Percentiles rank a stretch among this genome's conserved stretches.
These are phyloP conservation scores for Lasiodiplodia theobromae DNA, from an alignment of 2,329 filamentous ascomycete species.

Conservation along the genomic window DNA sequence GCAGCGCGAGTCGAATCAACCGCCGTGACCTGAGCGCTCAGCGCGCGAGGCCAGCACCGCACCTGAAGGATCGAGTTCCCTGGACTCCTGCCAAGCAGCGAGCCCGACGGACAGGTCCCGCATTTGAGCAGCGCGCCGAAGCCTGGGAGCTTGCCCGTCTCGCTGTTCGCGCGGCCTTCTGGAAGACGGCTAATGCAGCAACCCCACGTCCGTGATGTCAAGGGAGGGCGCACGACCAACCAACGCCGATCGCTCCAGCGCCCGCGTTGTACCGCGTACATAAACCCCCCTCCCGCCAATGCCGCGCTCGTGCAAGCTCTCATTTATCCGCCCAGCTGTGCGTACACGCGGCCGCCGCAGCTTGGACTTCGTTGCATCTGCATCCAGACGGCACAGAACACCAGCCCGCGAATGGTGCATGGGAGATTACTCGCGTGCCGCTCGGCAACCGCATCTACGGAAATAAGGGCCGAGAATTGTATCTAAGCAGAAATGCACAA, in stretches of 20 bases:
- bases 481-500: not conserved
- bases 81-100: constrained; percentile 22
- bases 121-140: constrained; percentile 2
- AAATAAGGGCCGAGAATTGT: constrained; percentile 7
- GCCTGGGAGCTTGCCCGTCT: not conserved
- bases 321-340: not conserved
- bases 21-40: constrained; percentile 5
- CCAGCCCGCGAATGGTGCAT: not conserved
- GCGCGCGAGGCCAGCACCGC: constrained; percentile 6
- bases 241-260: constrained; percentile 11
- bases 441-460: not conserved
- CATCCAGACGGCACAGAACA: not conserved
- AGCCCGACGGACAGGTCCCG: constrained; percentile 6
- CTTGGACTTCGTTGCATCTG: not conserved
- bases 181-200: constrained; percentile 24
- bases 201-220: constrained; percentile 28
- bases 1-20: constrained; percentile 10
- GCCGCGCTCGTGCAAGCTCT: not conserved
- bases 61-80: constrained; percentile 13
- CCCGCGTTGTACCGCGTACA: not conserved
- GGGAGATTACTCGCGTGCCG: constrained; percentile 5
- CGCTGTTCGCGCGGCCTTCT: constrained; percentile 4
- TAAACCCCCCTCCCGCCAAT: not conserved
- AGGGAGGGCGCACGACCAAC: not conserved
- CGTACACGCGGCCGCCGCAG: not conserved